Base-by-base conservation (phyloP, 345 rosid species). In the Nephelium lappaceum region DNA sequence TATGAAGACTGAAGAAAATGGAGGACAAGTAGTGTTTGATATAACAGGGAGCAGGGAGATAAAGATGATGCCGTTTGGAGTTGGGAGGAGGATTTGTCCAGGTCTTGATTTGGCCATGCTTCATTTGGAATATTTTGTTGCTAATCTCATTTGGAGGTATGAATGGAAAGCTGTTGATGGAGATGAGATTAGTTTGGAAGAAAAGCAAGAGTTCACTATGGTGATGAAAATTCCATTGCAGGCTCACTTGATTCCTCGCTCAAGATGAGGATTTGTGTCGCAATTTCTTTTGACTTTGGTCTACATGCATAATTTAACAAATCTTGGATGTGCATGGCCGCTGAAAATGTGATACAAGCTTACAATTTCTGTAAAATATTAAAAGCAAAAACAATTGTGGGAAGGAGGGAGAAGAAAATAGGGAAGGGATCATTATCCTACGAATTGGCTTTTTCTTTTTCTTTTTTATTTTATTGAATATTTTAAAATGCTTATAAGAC, bases 61-160 rank as follows among this genome's bases (percentile, higher is more conserved):
- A 5, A 66, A 66, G 65, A 76, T 76, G 78, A 76, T 66, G 79
- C 79, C 79, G 11, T 76, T 76, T 67, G 79, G 79, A 9, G 72
- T 23, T 15, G 73, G 79, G 8, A 51, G 79, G 41, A 76, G 79
- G 79, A 55, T 76, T n/a, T 76, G 72, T 68, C 79, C 79, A 3
- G 79, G 65, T 0, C n/a, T 31, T 15, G 53, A 5, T 9, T 67
- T 76, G 64, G 79, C 64, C 6, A 49, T 66, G 78, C 78, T 49
- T 31, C 71, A 75, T 21, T 51, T 75, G 49, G 78, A 75, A 9
- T 76, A 76, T 23, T 76, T 76, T 55, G 72, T 38, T 5, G 73
- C 73, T 0, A 66, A 76, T 66, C 41, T 73, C 0, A 21, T 73
- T 61, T 73, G 68, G 68, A 2, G 5, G 4, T 73, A 21, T 25